Percentiles rank a stretch among this genome's conserved stretches.
phyloP scores from a whole-genome alignment of 257 asterid species.

The Fraxinus cuspidata region DNA sequence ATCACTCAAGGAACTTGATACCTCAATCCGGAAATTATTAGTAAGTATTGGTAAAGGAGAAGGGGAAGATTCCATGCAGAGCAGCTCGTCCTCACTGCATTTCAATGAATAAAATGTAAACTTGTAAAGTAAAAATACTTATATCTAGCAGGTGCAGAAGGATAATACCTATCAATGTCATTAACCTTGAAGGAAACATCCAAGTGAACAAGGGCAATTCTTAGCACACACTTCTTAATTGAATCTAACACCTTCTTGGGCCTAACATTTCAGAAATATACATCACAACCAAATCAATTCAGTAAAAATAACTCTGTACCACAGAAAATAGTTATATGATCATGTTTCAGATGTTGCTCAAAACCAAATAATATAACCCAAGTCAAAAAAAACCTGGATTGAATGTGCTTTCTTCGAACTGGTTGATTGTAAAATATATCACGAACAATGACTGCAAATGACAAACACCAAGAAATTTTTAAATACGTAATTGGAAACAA shows the following conservation, averaged over 20 bases:
- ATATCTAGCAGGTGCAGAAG: slow-evolving; percentile 26
- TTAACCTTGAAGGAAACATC: slow-evolving; percentile 66
- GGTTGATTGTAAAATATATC: slow-evolving; percentile 94
- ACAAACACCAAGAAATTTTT: slow-evolving; percentile 19
- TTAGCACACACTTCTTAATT: slow-evolving; percentile 65
- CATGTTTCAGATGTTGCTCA: slow-evolving; percentile 14
- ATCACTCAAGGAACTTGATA: slow-evolving; percentile 43
- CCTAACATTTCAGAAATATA: slow-evolving; percentile 44
- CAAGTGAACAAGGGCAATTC: slow-evolving; percentile 75
- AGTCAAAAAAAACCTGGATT: slow-evolving; percentile 60
- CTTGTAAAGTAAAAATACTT: slow-evolving; percentile 14
- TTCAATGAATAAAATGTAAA: slow-evolving; percentile 31
- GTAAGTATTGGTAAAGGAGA: slow-evolving; percentile 70
- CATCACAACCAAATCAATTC: slow-evolving; percentile 34
- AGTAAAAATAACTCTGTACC: slow-evolving; percentile 19
- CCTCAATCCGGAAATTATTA: slow-evolving; percentile 63
- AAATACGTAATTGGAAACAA: slow-evolving; percentile 9
- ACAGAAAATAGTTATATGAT: slow-evolving; percentile 14
- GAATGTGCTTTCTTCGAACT: slow-evolving; percentile 85
- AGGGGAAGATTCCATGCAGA: slow-evolving; percentile 56
- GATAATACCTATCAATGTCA: slow-evolving; percentile 70
- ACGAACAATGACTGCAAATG: slow-evolving; percentile 63
- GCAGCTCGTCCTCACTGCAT: slow-evolving; percentile 73
- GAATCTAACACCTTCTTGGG: slow-evolving; percentile 77
- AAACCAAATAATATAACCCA: slow-evolving; percentile 1